phyloP scores from a whole-genome alignment of 2,329 filamentous ascomycete genomes.

The Aspergillus brunneoviolaceus region DNA sequence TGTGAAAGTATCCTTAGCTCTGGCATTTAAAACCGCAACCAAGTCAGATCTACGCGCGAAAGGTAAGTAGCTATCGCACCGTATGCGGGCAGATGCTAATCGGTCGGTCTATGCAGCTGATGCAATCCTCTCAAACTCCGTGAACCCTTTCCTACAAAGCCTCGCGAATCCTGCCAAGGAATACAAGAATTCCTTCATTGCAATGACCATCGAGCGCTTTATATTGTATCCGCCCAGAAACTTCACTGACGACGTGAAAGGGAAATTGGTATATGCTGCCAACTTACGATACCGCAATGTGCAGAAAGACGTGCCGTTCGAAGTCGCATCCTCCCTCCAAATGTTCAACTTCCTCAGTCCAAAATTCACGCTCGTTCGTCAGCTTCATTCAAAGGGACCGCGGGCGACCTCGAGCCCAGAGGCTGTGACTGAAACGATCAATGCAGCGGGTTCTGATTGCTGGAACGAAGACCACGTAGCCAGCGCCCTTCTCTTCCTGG shows the following conservation, averaged over 20 bases:
- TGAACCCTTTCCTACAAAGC: slow-evolving; percentile 72
- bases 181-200: slow-evolving; percentile 69
- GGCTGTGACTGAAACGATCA: slow-evolving; percentile 60
- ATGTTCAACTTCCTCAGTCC: slow-evolving; percentile 47
- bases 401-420: slow-evolving; percentile 76
- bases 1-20: slow-evolving; percentile 80
- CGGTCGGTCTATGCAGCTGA: slow-evolving; percentile 61
- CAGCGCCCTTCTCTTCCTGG: slow-evolving; percentile 71
- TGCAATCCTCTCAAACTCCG: slow-evolving; percentile 81
- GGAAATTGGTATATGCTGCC: slow-evolving; percentile 62
- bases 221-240: slow-evolving; percentile 83
- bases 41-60: slow-evolving; percentile 83
- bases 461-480: slow-evolving; percentile 81
- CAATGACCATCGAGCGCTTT: slow-evolving; percentile 78
- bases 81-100: slow-evolving; percentile 1
- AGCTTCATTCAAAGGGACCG: slow-evolving; percentile 71
- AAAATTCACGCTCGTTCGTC: slow-evolving; percentile 52
- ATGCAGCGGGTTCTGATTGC: slow-evolving; percentile 58
- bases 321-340: slow-evolving; percentile 45
- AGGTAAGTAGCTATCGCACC: slow-evolving; percentile 56
- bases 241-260: slow-evolving; percentile 75
- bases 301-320: slow-evolving; percentile 42
- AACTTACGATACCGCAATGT: slow-evolving; percentile 68
- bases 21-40: slow-evolving; percentile 82
- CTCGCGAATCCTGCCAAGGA: slow-evolving; percentile 68